Base-by-base conservation (phyloP, 163 green algal species). In the Trebouxia gelatinosa region DNA sequence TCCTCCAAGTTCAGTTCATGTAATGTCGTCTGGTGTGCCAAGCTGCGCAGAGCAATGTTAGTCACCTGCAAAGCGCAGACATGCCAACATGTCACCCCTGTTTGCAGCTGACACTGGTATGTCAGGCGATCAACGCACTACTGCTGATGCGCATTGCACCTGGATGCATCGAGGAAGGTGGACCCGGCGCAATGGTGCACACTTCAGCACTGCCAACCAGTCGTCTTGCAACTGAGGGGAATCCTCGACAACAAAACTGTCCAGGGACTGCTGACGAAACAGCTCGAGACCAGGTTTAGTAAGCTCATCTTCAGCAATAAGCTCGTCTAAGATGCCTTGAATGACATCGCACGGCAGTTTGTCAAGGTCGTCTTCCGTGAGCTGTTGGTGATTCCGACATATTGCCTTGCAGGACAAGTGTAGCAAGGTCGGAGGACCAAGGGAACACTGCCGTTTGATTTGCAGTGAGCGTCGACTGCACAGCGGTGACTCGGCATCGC, bases 241-340 rank as follows among this genome's bases (percentile, higher is more conserved):
- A 58, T 76, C 68, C 29, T 37, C 43, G 13, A 76, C 68, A n/a
- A 76, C 48, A 29, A 76, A 61, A 29, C 46, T 16, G 32, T 76
- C 61, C 31, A 76, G 29, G 17, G 40, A 76, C 43, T 76, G 68
- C 29, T 31, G 39, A 9, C 40, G 40, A 38, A 76, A 76, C 68
- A 76, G 43, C 29, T 61, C 29, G n/a, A 76, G 43, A 17, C 39
- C 46, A 7, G 40, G 68, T 11, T 54, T 39, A 29, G 43, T 61
- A 4, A 76, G 43, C n/a, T 76, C 29, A 17, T 61, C 68, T 31
- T 39, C 62, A 5, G 68, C 68, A 5, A 76, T 26, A 59, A 76
- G 46, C 29, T 76, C 40, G 21, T 76, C 43, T 3, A 76, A 16
- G 13, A 76, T 62, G 68, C 43, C 31, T 43, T 76, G 68, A 11